phyloP scores from a whole-genome alignment of 148 eudicot genomes.

The Amaranthus cruentus region DNA sequence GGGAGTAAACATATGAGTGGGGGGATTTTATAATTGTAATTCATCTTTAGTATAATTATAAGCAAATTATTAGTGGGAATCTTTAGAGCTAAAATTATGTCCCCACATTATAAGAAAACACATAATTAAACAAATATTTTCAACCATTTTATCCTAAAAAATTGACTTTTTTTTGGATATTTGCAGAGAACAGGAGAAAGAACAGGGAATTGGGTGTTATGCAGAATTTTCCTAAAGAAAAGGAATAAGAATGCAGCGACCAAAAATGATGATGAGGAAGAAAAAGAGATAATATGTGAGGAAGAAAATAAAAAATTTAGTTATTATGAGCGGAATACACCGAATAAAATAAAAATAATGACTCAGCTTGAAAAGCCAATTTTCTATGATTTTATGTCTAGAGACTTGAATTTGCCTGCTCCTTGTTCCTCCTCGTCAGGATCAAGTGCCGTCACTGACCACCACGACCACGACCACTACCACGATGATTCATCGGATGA shows the following conservation, averaged over 20 bases:
- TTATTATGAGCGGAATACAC: neutral
- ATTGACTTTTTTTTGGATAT: conserved; percentile 20
- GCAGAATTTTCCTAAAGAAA: conserved; percentile 79
- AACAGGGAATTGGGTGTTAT: conserved; percentile 72
- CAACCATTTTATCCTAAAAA: neutral
- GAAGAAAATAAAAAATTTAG: conserved; percentile 4
- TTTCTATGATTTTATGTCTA: conserved; percentile 70
- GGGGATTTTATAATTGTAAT: no score
- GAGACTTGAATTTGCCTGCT: conserved; percentile 50
- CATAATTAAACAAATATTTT: conserved; percentile 18
- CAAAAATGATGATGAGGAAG: conserved; percentile 36
- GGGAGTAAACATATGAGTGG: no score
- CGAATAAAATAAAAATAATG: no score
- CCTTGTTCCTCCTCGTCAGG: conserved; percentile 65
- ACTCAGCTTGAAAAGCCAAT: conserved; percentile 32
- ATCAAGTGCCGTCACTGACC: conserved; percentile 68
- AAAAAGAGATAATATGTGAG: conserved; percentile 20
- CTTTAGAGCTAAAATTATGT: conserved; percentile 25
- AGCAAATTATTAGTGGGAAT: conserved; percentile 30
- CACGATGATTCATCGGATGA: conserved; percentile 29
- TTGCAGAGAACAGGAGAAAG: conserved; percentile 30
- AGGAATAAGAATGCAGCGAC: conserved; percentile 31
- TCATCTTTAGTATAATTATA: conserved; percentile 17
- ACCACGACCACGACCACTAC: conserved; percentile 2
- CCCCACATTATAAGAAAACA: conserved; percentile 13